Evolutionary conservation across 2,329 filamentous ascomycete species (phyloP), one percentile per base, ranked within the genome.

Genomic region (Lasiodiplodia gonubiensis): DNA sequence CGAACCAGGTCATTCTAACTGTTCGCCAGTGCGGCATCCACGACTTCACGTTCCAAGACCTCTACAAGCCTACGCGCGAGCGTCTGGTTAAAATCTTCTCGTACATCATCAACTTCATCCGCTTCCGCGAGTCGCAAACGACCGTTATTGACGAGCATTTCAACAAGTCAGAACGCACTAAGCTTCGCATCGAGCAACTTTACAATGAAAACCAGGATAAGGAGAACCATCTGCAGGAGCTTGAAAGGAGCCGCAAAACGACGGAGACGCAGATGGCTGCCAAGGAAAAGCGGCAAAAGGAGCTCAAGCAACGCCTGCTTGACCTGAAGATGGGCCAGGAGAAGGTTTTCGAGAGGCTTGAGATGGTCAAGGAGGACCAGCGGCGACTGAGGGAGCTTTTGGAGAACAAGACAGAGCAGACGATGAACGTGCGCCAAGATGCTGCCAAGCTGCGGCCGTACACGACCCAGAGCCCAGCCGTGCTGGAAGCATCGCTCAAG

Each of bases 21-120:
- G 3, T 14, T 11, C n/a, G 37, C 10, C 61, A 94, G 84, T 98
- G 95, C 77, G 93, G 93, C 55, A 92, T 99, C 72, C 90, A 90
- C 69, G 95, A 99, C 79, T 97, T 99, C 74, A 93, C 91, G 42
- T 97, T 98, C 80, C 89, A 90, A 69, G 95, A 99, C 78, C 84
- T 99, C 6, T 94, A 96, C 77, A 91, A 91, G 77, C 95, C 95
- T 18, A 97, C 93, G 1, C 92, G 96, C 76, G 91, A 92, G 68
- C 91, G 95, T 53, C 86, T 98, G 16, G 91, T 94, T 75, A 97
- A 95, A 82, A 96, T 98, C 75, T 95, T 99, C 78, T 97, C 92
- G 71, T 97, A 97, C 80, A 88, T 98, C 70, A 99, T 99, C 84
- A 99, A 99, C 81, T 99, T 99, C 80, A 94, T 98, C 72, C 90